These are phyloP conservation scores for Ampelomyces quisqualis DNA, from an alignment of 2,329 filamentous ascomycete genomes.

Conservation along the genomic window DNA sequence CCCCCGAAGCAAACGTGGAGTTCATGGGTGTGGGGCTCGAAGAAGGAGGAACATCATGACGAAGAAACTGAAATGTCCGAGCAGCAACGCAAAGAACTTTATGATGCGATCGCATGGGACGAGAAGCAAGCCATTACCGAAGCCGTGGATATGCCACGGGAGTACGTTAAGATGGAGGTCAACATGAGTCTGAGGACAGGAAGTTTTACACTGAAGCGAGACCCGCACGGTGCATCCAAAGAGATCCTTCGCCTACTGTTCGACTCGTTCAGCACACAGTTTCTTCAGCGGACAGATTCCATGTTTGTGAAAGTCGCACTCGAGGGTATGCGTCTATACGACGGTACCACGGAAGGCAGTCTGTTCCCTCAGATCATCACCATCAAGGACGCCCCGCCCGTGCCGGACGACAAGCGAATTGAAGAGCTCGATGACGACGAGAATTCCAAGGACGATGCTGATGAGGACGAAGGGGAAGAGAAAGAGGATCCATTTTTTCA, in stretches of 20 bases:
- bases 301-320: conserved; percentile 85
- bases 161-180: conserved; percentile 89
- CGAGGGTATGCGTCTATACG: conserved; percentile 89
- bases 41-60: conserved; percentile 63
- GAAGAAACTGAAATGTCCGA: conserved; percentile 90
- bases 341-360: conserved; percentile 89
- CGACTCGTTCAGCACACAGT: conserved; percentile 89
- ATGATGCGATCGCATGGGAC: conserved; percentile 97
- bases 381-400: conserved; percentile 79
- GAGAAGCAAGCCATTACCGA: conserved; percentile 90
- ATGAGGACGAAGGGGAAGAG: conserved; percentile 49
- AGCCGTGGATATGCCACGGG: conserved; percentile 82
- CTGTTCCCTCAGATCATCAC: conserved; percentile 93
- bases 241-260: conserved; percentile 92
- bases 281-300: conserved; percentile 86
- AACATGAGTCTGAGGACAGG: conserved; percentile 92
- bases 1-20: conserved; percentile 82
- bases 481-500: conserved; percentile 82
- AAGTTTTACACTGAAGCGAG: conserved; percentile 89
- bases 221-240: conserved; percentile 71
- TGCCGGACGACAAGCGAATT: conserved; percentile 53
- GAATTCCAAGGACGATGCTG: conserved; percentile 47
- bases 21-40: conserved; percentile 76
- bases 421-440: conserved; percentile 52
- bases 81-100: conserved; percentile 92